Evolutionary conservation across 805 yeast genomes (phyloP).

Genomic region (Kodamaea jinghongensis): DNA sequence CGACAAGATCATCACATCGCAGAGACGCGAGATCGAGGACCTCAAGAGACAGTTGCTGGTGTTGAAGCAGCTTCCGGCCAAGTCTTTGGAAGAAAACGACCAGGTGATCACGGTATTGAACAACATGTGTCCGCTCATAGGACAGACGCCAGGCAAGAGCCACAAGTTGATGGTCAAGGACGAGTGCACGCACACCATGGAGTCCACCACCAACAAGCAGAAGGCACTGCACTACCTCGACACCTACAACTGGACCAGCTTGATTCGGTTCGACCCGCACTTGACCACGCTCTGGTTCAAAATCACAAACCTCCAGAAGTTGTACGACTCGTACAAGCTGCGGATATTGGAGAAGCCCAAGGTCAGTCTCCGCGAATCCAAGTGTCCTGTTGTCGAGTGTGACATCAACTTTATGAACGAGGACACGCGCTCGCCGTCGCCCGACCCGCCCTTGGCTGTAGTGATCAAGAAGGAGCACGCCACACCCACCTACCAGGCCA

Average conservation of each 20-base stretch:
- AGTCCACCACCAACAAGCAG: conserved; percentile 1
- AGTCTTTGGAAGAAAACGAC: conserved; percentile 1
- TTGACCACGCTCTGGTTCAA: conserved; percentile 40
- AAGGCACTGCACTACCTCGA: conserved; percentile 15
- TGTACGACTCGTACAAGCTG: conserved; percentile 37
- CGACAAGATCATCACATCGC: conserved; percentile 24
- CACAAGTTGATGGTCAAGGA: conserved; percentile 15
- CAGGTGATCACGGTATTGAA: conserved; percentile 17
- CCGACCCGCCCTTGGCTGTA: background rate
- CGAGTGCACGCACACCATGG: conserved; percentile 16
- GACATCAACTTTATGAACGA: conserved; percentile 38
- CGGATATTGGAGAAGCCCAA: conserved; percentile 13
- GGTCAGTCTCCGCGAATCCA: background rate
- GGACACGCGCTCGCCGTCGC: conserved; percentile 14
- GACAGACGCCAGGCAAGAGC: conserved; percentile 9
- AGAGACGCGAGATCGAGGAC: conserved; percentile 31
- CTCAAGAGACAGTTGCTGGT: conserved; percentile 26
- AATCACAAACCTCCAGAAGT: conserved; percentile 39
- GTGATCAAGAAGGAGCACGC: conserved; percentile 2
- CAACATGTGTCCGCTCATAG: conserved; percentile 19
- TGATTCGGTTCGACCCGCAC: conserved; percentile 38
- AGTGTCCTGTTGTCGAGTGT: conserved; percentile 41
- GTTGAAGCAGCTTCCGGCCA: conserved; percentile 12
- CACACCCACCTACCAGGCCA: background rate
- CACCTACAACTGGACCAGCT: conserved; percentile 38